Percentiles rank a stretch among this genome's conserved stretches.
phyloP scores from a whole-genome alignment of 768 basidiomycete species.

The Lactarius sp. region DNA sequence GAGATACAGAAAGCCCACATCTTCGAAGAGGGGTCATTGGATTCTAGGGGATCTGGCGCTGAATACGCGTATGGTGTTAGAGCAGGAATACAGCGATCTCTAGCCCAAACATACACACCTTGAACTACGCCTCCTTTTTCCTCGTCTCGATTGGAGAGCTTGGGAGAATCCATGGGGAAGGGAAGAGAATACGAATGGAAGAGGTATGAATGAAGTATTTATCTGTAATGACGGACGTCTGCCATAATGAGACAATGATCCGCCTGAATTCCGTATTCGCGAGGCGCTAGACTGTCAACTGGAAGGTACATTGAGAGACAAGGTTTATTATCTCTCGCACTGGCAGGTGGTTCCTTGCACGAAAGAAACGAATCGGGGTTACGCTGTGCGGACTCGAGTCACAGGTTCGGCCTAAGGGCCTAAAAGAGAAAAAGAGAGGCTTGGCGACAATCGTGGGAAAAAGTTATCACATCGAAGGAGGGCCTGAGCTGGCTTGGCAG shows the following conservation, averaged over 20 bases:
- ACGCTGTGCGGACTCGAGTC: too few relatives aligned
- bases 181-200: background rate
- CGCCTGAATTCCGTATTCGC: background rate
- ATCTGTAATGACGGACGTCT: background rate
- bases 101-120: too few relatives aligned
- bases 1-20: slow-evolving; percentile 19
- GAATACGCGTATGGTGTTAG: background rate
- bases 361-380: too few relatives aligned
- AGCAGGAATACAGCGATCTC: background rate
- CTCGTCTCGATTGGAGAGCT: background rate
- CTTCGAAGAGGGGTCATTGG: slow-evolving; percentile 13
- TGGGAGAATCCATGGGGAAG: slow-evolving; percentile 1
- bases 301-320: too few relatives aligned
- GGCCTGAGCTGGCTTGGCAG: background rate
- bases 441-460: too few relatives aligned
- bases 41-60: background rate
- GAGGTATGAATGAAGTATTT: background rate
- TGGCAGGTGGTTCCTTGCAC: too few relatives aligned
- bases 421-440: too few relatives aligned
- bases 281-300: too few relatives aligned
- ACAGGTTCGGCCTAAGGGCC: too few relatives aligned
- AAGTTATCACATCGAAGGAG: too few relatives aligned
- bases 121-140: slow-evolving; percentile 13
- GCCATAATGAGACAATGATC: background rate
- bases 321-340: too few relatives aligned